Evolutionary conservation across 495 filamentous ascomycete genomes (phyloP).

Genomic region (Neurospora sp.): DNA sequence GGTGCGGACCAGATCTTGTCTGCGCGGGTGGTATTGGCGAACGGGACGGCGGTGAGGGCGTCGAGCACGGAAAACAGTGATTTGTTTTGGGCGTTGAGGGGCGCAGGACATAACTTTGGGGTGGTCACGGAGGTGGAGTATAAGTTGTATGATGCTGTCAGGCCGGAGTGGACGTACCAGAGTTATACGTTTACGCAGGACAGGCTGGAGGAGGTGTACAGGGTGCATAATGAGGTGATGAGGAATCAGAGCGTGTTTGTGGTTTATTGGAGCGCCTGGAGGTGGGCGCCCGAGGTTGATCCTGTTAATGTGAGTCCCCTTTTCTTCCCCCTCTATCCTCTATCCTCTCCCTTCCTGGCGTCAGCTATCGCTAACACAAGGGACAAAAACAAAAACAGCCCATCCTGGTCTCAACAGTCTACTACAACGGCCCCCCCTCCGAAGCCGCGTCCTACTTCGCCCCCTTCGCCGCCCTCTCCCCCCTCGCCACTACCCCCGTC

Average conservation of each 20-base stretch:
- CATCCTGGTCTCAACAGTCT: conserved; percentile 35
- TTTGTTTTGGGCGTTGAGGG: conserved; percentile 46
- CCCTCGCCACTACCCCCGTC: conserved; percentile 16
- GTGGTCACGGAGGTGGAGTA: conserved; percentile 40
- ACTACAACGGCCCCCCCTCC: conserved; percentile 32
- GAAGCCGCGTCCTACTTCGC: conserved; percentile 28
- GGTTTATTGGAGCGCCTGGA: conserved; percentile 38
- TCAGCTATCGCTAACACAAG: not conserved
- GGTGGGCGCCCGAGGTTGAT: conserved; percentile 27
- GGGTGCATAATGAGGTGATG: conserved; percentile 28
- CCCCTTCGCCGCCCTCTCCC: conserved; percentile 31
- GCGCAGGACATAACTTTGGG: conserved; percentile 55
- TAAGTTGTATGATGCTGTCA: conserved; percentile 38
- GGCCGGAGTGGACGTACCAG: conserved; percentile 26
- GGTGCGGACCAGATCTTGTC: conserved; percentile 45
- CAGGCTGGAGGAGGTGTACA: conserved; percentile 41
- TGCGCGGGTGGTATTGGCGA: conserved; percentile 42
- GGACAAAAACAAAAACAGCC: conserved; percentile 12
- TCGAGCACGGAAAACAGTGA: conserved; percentile 25
- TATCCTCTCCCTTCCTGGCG: not conserved
- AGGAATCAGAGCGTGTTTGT: conserved; percentile 24
- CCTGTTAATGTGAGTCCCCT: conserved; percentile 21
- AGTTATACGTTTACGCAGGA: conserved; percentile 34
- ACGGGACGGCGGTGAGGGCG: conserved; percentile 35
- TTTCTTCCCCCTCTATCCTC: not conserved